A percentile compares a stretch with the other conserved stretches of the same genome.
These are phyloP conservation scores for Penicillium riverlandense DNA, from an alignment of 495 filamentous ascomycete genomes.

Conservation along the genomic window DNA sequence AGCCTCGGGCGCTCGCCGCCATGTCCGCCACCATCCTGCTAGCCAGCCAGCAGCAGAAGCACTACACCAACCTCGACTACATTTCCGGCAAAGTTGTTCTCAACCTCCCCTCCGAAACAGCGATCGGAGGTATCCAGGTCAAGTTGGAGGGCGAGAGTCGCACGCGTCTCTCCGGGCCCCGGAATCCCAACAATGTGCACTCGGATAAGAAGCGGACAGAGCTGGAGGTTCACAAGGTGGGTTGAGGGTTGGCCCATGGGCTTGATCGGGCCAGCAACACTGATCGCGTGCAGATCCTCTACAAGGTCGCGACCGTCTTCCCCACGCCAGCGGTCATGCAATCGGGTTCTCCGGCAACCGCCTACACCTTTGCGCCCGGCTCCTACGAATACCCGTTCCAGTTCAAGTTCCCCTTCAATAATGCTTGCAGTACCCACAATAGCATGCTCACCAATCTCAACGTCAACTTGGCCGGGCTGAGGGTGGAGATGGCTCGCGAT, in stretches of 20 bases:
- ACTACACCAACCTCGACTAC: conserved; percentile 86
- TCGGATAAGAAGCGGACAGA: conserved; percentile 52
- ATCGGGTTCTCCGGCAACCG: conserved; percentile 30
- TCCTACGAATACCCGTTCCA: conserved; percentile 82
- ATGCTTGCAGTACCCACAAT: conserved; percentile 61
- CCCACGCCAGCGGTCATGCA: conserved; percentile 48
- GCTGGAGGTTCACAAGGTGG: conserved; percentile 73
- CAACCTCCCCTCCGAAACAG: conserved; percentile 52
- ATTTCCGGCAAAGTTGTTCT: conserved; percentile 66
- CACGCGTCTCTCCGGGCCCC: conserved; percentile 49
- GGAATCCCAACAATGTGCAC: conserved; percentile 54
- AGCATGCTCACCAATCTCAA: conserved; percentile 52
- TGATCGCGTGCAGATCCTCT: conserved; percentile 49
- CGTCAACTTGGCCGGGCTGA: conserved; percentile 47
- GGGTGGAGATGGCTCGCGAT: conserved; percentile 50
- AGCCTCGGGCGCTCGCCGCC: conserved; percentile 20
- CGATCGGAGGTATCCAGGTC: conserved; percentile 72
- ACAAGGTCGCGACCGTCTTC: conserved; percentile 58
- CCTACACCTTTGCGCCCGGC: conserved; percentile 65
- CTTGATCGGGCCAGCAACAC: neutral
- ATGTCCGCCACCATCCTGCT: conserved; percentile 79
- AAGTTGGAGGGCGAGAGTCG: conserved; percentile 90
- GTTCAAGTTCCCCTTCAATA: conserved; percentile 95
- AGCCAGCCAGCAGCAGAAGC: conserved; percentile 60
- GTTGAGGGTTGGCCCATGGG: neutral